Evolutionary conservation across 2,329 filamentous ascomycete species (phyloP).

Genomic region (Fonsecaea monophora): DNA sequence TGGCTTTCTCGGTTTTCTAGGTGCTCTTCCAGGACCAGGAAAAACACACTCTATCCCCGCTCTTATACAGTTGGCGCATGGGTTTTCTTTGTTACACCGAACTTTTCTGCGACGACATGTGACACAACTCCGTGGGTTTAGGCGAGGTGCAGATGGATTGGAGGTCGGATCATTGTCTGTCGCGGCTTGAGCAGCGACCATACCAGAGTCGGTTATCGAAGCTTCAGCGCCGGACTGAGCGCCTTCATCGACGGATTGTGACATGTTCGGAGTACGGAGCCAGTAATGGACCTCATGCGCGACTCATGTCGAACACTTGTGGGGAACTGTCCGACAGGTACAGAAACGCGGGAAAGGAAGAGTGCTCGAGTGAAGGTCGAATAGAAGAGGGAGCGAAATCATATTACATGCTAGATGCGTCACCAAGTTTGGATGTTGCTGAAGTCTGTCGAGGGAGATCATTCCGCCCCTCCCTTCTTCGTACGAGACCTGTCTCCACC

Average conservation of each 20-base stretch:
- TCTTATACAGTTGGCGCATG: conserved; percentile 57
- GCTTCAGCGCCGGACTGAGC: conserved; percentile 7
- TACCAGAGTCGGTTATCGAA: neutral
- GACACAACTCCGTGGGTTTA: conserved; percentile 53
- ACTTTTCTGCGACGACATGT: conserved; percentile 58
- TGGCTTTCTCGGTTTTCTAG: conserved; percentile 64
- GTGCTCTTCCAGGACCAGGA: conserved; percentile 66
- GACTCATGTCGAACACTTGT: neutral
- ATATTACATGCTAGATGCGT: neutral
- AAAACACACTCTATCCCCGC: conserved; percentile 67
- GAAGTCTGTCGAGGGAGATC: neutral
- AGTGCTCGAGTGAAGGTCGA: neutral
- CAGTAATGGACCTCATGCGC: neutral
- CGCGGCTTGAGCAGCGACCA: neutral
- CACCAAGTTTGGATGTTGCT: neutral
- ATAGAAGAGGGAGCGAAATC: neutral
- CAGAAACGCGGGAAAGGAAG: neutral
- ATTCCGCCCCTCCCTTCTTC: neutral
- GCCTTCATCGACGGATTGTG: conserved; percentile 8
- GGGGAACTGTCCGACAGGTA: neutral
- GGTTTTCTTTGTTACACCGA: conserved; percentile 56
- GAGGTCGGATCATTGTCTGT: neutral
- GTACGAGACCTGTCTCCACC: neutral
- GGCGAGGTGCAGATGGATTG: conserved; percentile 30
- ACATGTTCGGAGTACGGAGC: conserved; percentile 9